phyloP scores from a whole-genome alignment of 306 rosid species.

The Glycine latifolia region DNA sequence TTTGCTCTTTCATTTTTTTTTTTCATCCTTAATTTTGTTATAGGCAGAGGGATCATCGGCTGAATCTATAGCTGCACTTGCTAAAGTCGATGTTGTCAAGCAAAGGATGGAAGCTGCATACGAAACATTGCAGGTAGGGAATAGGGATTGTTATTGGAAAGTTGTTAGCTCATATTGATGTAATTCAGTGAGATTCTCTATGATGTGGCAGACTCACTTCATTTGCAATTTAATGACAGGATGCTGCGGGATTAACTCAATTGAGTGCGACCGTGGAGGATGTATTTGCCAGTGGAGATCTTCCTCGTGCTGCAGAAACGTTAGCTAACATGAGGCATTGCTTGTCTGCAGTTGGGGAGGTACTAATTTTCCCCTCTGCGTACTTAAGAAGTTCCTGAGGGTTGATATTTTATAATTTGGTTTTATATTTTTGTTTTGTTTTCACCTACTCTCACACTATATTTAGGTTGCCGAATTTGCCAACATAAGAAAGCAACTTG shows the following conservation, averaged over 20 bases:
- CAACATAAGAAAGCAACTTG: conserved; percentile 94
- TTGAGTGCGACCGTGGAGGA: conserved; percentile 96
- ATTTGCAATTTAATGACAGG: conserved; percentile 57
- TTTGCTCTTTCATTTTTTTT: not conserved
- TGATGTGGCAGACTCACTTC: conserved; percentile 23
- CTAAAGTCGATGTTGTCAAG: conserved; percentile 90
- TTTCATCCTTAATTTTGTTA: conserved; percentile 3
- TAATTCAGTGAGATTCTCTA: conserved; percentile 13
- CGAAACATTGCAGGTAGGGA: conserved; percentile 83
- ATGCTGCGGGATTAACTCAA: conserved; percentile 99
- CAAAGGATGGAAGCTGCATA: conserved; percentile 99
- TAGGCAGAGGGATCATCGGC: conserved; percentile 99
- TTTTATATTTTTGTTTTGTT: not conserved
- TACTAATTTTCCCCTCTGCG: conserved; percentile 40
- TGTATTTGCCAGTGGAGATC: conserved; percentile 98
- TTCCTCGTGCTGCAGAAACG: conserved; percentile 94
- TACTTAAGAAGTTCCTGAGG: conserved; percentile 4
- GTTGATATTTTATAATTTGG: conserved; percentile 26
- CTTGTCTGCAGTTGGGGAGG: conserved; percentile 99
- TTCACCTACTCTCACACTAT: not conserved
- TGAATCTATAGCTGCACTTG: conserved; percentile 94
- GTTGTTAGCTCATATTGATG: conserved; percentile 12
- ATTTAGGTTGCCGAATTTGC: conserved; percentile 98
- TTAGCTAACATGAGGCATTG: conserved; percentile 98
- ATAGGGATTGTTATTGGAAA: conserved; percentile 45